phyloP scores from a whole-genome alignment of 495 filamentous ascomycete species.

The Aspergillus egyptiacus region DNA sequence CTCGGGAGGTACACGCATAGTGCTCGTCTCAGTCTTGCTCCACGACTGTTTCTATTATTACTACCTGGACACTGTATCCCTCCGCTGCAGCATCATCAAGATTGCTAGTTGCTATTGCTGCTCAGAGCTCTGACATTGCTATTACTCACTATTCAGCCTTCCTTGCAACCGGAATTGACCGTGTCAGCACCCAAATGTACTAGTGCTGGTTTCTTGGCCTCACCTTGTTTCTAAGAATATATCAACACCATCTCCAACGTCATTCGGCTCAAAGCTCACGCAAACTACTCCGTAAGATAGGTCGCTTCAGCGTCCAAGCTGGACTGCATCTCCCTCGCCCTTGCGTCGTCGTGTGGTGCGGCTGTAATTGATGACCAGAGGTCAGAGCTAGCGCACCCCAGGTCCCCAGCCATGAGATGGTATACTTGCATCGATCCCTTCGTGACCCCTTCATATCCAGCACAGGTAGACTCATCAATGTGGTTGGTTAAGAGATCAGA shows the following conservation, averaged over 20 bases:
- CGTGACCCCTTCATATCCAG: neutral
- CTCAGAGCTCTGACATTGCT: neutral
- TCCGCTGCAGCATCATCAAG: neutral
- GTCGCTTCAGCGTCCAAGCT: neutral
- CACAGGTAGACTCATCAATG: neutral
- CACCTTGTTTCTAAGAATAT: constrained; percentile 3
- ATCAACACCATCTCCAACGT: too few species aligned
- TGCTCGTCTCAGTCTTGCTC: too few species aligned
- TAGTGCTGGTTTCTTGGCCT: neutral
- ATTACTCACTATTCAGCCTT: neutral
- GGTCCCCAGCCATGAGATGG: neutral
- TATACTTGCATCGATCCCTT: neutral
- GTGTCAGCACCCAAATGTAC: constrained; percentile 11
- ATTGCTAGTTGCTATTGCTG: neutral
- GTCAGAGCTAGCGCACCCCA: neutral
- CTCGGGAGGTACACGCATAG: too few species aligned
- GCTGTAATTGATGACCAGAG: too few species aligned
- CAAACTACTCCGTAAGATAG: too few species aligned
- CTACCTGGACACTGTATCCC: too few species aligned
- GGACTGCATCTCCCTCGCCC: too few species aligned
- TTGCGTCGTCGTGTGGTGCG: too few species aligned
- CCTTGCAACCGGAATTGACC: neutral
- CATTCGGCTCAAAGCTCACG: too few species aligned
- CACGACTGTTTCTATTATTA: too few species aligned
- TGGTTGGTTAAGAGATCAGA: too few species aligned